These are phyloP conservation scores for Beauveria scarabaeidicola DNA, from an alignment of 2,329 filamentous ascomycete genomes.

Conservation along the genomic window DNA sequence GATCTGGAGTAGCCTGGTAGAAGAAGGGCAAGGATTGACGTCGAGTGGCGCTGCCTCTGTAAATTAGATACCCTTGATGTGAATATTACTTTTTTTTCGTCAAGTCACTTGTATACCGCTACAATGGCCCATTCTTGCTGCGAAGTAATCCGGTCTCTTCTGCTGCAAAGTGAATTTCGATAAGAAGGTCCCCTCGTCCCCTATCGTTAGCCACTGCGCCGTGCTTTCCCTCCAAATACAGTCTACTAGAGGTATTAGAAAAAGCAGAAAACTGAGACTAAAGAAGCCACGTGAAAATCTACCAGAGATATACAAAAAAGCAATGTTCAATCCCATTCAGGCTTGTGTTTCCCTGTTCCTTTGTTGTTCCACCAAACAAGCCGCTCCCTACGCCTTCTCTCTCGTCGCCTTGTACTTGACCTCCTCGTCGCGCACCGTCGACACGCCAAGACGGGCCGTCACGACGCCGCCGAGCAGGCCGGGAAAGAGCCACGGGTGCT, in stretches of 20 bases:
- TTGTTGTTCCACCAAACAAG: background rate
- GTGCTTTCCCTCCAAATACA: background rate
- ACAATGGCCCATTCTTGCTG: background rate
- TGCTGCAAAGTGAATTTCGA: background rate
- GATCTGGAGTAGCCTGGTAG: background rate
- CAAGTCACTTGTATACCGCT: background rate
- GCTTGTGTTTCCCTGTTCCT: background rate
- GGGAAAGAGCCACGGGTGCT: slow-evolving; percentile 88
- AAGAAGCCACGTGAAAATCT: slow-evolving; percentile 12
- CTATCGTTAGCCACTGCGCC: background rate
- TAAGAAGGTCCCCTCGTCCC: background rate
- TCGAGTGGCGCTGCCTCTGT: slow-evolving; percentile 17
- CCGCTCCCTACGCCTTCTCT: slow-evolving; percentile 14
- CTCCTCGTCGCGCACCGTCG: slow-evolving; percentile 23
- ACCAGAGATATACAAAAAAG: background rate
- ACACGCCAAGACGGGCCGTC: slow-evolving; percentile 60
- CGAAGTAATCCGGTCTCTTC: background rate
- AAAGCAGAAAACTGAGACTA: background rate
- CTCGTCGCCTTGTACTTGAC: slow-evolving; percentile 19
- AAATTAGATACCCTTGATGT: slow-evolving; percentile 35
- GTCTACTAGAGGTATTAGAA: background rate
- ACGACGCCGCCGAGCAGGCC: slow-evolving; percentile 72
- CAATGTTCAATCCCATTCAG: background rate
- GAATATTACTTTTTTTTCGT: slow-evolving; percentile 2
- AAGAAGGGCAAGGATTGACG: background rate